A percentile compares a stretch with the other conserved stretches of the same genome.
phyloP scores from a whole-genome alignment of 83 land plant genomes.

The Picea engelmannii region DNA sequence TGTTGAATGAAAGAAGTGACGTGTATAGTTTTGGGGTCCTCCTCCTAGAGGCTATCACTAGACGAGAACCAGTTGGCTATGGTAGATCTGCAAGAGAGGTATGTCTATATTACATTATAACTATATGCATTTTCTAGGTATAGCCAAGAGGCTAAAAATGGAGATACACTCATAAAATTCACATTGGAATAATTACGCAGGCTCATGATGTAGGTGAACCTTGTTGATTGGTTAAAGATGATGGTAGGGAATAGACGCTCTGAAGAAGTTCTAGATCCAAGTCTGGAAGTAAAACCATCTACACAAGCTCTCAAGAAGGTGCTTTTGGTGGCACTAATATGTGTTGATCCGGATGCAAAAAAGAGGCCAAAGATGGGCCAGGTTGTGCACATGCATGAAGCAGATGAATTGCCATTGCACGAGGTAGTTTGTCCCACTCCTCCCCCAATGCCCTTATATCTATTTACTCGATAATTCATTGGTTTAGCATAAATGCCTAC shows the following conservation, averaged over 20 bases:
- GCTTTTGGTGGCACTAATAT: slow-evolving; percentile 37
- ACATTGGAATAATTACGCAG: neutral
- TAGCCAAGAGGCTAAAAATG: neutral
- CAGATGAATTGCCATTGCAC: slow-evolving; percentile 20
- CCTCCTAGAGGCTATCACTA: slow-evolving; percentile 55
- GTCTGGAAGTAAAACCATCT: slow-evolving; percentile 37
- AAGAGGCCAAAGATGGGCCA: slow-evolving; percentile 55
- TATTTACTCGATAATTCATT: no score
- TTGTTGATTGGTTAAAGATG: neutral
- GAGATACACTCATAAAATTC: neutral
- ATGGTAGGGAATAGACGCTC: no score
- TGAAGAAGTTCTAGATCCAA: slow-evolving; percentile 37
- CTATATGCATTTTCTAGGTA: neutral
- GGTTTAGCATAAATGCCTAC: no score
- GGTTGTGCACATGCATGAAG: slow-evolving; percentile 48
- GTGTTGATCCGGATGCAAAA: slow-evolving; percentile 45
- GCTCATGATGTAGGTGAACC: slow-evolving; percentile 33
- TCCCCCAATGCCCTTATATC: neutral
- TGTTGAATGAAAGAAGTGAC: slow-evolving; percentile 78
- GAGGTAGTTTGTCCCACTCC: no score
- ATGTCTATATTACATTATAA: neutral
- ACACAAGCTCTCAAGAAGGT: slow-evolving; percentile 39
- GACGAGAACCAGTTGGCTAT: slow-evolving; percentile 77
- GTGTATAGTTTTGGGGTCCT: slow-evolving; percentile 73
- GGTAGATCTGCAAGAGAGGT: slow-evolving; percentile 65